Conservation (phyloP, 2,329 filamentous ascomycete species). For the Alternaria longipes region DNA sequence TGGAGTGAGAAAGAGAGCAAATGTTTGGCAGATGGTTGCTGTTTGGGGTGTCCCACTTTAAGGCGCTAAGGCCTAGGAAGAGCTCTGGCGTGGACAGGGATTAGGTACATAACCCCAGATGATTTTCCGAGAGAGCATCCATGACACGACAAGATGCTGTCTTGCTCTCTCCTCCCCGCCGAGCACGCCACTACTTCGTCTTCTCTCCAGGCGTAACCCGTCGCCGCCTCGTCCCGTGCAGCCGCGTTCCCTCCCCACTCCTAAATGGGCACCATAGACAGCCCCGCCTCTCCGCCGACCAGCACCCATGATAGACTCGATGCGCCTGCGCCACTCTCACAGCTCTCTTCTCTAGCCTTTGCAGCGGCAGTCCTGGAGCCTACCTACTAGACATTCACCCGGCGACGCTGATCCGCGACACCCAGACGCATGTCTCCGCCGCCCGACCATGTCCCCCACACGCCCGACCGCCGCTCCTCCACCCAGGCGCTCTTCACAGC, state of each 20-base stretch:
- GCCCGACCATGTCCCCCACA: slow-evolving; percentile 46
- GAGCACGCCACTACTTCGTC: slow-evolving; percentile 13
- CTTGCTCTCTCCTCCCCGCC: slow-evolving; percentile 5
- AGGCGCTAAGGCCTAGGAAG: slow-evolving; percentile 10
- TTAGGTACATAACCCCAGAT: slow-evolving; percentile 21
- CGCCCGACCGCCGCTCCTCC: slow-evolving; percentile 51
- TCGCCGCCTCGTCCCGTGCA: not conserved
- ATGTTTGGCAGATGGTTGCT: slow-evolving; percentile 31
- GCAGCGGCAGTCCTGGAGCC: slow-evolving; percentile 4
- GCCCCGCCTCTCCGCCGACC: slow-evolving; percentile 27
- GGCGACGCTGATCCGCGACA: slow-evolving; percentile 8
- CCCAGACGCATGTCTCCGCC: slow-evolving; percentile 51
- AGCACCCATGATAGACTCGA: slow-evolving; percentile 30
- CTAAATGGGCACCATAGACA: slow-evolving; percentile 24
- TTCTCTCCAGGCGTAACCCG: not conserved
- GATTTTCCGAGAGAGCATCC: slow-evolving; percentile 18
- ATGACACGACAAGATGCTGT: slow-evolving; percentile 19
- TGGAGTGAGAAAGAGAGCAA: slow-evolving; percentile 10
- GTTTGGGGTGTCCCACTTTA: slow-evolving; percentile 18
- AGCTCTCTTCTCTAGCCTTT: slow-evolving; percentile 12
- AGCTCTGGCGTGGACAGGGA: slow-evolving; percentile 18
- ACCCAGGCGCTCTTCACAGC: slow-evolving; percentile 50
- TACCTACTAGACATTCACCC: not conserved
- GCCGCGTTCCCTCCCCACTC: slow-evolving; percentile 2
- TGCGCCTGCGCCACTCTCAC: slow-evolving; percentile 27